Evolutionary conservation across 192 early-diverging fungal species (phyloP), one percentile per base, ranked within the genome.

Genomic region (Dimargaris xerosporica): DNA sequence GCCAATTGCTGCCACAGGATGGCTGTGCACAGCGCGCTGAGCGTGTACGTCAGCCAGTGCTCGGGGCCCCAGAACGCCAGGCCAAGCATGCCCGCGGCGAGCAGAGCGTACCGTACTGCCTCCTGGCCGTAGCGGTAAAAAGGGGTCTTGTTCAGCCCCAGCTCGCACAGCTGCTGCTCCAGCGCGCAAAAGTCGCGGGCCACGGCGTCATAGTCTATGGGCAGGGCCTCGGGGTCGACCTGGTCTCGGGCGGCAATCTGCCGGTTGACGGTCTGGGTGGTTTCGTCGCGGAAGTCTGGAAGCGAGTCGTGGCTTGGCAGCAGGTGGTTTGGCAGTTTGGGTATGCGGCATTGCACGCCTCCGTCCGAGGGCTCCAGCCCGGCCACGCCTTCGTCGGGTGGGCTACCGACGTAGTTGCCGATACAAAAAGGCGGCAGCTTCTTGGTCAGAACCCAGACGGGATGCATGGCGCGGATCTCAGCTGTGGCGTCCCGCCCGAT

Each of bases 401-500:
- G 19, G 42, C 6, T 21, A 16, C 13, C 39, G 15, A 34, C 67
- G 53, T 86, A 83, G 64, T 88, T 80, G n/a, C 79, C 90, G 63
- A 91, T 80, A 48, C 81, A 87, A 77, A 86, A 97, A 62, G 75
- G 77, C 44, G 85, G 85, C 69, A 97, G 81, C 65, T 75, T 75
- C 45, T 80, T 74, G 26, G 87, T 78, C 30, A 88, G 70, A 15
- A 93, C 91, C 72, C 83, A 80, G 34, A 78, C 80, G 2, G 91
- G 93, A 68, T 98, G 95, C 72, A 92, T 80, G 42, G 80, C 81
- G 28, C 80, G 73, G 62, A 91, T 88, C 65, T 87, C 93, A 72
- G 93, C 91, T 0, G 95, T 94, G 19, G 91, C 89, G 68, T 98
- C 93, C 65, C 77, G 81, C 67, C 93, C 94, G 34, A 86, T 76